These are phyloP conservation scores for Tetrapisispora namnaoensis DNA, from an alignment of 805 yeast species.

Conservation along the genomic window DNA sequence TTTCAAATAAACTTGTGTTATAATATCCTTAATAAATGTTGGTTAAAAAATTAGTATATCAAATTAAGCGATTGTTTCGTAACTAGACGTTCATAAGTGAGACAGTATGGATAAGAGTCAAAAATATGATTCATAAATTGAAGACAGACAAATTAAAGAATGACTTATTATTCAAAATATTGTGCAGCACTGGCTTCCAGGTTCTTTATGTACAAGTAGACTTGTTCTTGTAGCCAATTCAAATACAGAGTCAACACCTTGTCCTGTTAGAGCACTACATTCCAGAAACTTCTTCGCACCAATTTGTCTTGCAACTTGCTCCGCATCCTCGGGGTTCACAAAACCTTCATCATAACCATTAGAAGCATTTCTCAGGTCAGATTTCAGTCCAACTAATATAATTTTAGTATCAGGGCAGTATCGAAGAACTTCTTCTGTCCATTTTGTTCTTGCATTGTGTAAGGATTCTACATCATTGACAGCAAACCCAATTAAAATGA, in stretches of 20 bases:
- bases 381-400: slow-evolving; percentile 73
- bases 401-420: slow-evolving; percentile 77
- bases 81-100: too few relatives aligned
- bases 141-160: too few relatives aligned
- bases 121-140: too few relatives aligned
- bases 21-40: too few relatives aligned
- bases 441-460: slow-evolving; percentile 71
- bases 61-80: too few relatives aligned
- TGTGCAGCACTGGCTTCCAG: slow-evolving; percentile 31
- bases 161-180: slow-evolving; percentile 7
- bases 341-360: slow-evolving; percentile 30
- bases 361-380: slow-evolving; percentile 47
- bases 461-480: slow-evolving; percentile 77
- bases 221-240: slow-evolving; percentile 86
- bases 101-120: too few relatives aligned
- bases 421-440: slow-evolving; percentile 76
- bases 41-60: too few relatives aligned
- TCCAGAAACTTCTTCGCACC: slow-evolving; percentile 81
- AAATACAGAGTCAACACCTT: slow-evolving; percentile 89
- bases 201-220: slow-evolving; percentile 44
- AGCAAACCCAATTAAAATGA: slow-evolving; percentile 78
- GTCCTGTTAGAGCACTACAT: slow-evolving; percentile 87
- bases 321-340: slow-evolving; percentile 51
- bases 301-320: slow-evolving; percentile 59
- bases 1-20: too few relatives aligned